These are phyloP conservation scores for Pestalotiopsis sp. DNA, from an alignment of 2,329 filamentous ascomycete species.

Conservation along the genomic window DNA sequence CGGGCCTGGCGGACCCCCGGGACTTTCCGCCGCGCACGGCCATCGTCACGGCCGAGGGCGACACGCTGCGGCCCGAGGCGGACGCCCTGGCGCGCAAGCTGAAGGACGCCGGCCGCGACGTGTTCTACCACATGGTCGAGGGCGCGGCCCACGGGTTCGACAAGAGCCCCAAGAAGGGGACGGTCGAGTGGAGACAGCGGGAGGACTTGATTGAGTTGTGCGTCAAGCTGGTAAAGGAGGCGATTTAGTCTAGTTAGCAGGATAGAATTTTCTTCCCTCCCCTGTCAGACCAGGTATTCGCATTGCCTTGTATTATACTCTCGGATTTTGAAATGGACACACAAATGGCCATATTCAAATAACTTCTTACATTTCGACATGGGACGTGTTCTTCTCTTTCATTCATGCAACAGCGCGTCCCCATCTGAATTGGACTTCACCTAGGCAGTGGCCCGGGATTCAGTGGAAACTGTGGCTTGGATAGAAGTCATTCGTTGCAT, in stretches of 20 bases:
- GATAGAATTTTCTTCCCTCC: neutral
- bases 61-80: slow-evolving; percentile 1
- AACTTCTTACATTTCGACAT: neutral
- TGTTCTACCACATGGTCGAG: neutral
- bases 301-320: neutral
- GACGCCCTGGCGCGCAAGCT: neutral
- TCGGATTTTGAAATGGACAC: neutral
- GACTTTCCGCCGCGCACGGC: neutral
- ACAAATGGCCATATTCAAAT: neutral
- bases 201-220: neutral
- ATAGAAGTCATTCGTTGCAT: too few relatives aligned
- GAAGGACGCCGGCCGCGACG: neutral
- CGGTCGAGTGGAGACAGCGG: neutral
- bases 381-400: neutral
- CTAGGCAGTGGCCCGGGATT: too few relatives aligned
- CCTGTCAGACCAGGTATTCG: neutral
- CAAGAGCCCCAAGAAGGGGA: neutral
- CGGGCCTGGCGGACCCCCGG: neutral
- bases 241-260: neutral
- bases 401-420: neutral
- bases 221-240: neutral
- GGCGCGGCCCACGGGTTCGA: neutral
- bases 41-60: slow-evolving; percentile 4
- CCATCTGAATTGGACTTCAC: too few relatives aligned
- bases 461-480: too few relatives aligned